Evolutionary conservation across 2,329 filamentous ascomycete genomes (phyloP), one percentile per base, ranked within the genome.

Genomic region (Nannizziopsis arthrosporioides): DNA sequence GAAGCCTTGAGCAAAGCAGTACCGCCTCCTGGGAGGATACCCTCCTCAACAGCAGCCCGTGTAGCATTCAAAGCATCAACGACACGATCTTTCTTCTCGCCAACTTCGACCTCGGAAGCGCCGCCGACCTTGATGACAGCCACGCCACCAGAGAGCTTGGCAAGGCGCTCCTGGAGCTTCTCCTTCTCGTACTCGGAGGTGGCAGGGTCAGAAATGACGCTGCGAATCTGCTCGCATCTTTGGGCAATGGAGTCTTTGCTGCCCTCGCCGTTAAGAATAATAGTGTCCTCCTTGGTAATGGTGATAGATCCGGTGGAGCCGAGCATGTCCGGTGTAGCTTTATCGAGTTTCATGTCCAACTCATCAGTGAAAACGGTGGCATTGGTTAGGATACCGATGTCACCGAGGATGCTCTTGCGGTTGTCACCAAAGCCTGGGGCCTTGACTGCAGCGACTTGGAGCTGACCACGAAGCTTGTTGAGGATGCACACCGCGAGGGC

Each of bases 121-220:
- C 92, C 92, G 62, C 92, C 92, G 55, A 98, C 92, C 80, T 94
- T 95, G 79, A 98, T 96, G 72, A 98, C 92, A 61, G 92, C 92
- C 61, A 98, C 92, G 78, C 92, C 92, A 56, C 92, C 92, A 58
- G 92, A 96, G 58, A 98, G 85, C 82, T 98, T 98, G 60, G 92
- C 92, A 53, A 98, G 85, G 74, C 92, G 92, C 78, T 98, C 92
- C 76, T 96, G 92, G 57, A 98, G 86, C 82, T 98, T 98, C 84
- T 98, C 92, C 81, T 95, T 96, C 81, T 98, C 92, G 74, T 98
- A 98, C 65, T 98, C 92, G 42, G 89, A 95, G 56, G 92, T 98
- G 60, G 79, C 82, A 57, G 90, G 84, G 74, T 98, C 92, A 54
- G 76, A 78, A 76, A 95, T 94, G 71, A 96, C 88, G 59, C 90